A percentile compares a stretch with the other conserved stretches of the same genome.
These are phyloP conservation scores for Bruguiera hainesii DNA, from an alignment of 441 rosid species.

Conservation along the genomic window DNA sequence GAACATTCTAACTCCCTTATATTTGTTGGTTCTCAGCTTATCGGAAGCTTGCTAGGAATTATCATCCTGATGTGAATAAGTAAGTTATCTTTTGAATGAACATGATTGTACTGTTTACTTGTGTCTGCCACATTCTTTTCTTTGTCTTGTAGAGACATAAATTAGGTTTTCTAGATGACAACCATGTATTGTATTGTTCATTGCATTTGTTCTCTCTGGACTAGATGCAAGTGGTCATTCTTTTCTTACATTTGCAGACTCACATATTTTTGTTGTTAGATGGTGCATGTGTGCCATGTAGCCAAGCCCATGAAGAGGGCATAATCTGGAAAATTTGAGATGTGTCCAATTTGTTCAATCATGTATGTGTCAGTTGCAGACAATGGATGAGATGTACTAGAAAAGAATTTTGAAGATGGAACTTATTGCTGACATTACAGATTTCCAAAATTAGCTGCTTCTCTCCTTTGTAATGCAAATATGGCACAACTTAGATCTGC, in stretches of 20 bases:
- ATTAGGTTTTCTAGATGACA: no score
- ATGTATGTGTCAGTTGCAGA: no score
- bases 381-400: no score
- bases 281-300: no score
- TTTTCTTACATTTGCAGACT: not conserved
- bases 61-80: slow-evolving; percentile 98
- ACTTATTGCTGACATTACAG: not conserved
- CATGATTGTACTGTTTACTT: not conserved
- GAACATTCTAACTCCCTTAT: slow-evolving; percentile 10
- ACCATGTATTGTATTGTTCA: no score
- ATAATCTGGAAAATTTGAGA: no score
- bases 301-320: no score
- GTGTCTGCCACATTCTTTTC: slow-evolving; percentile 5
- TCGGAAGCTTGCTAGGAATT: slow-evolving; percentile 89
- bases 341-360: no score
- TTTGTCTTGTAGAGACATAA: slow-evolving; percentile 7
- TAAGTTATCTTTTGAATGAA: slow-evolving; percentile 36
- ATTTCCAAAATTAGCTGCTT: no score
- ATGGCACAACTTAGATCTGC: not conserved
- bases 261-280: no score
- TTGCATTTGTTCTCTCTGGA: not conserved
- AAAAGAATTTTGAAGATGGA: not conserved
- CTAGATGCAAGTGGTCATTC: not conserved
- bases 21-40: slow-evolving; percentile 52
- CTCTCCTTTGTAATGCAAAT: not conserved